Evolutionary conservation across 345 rosid genomes (phyloP).

Genomic region (Erysimum cheiranthoides): DNA sequence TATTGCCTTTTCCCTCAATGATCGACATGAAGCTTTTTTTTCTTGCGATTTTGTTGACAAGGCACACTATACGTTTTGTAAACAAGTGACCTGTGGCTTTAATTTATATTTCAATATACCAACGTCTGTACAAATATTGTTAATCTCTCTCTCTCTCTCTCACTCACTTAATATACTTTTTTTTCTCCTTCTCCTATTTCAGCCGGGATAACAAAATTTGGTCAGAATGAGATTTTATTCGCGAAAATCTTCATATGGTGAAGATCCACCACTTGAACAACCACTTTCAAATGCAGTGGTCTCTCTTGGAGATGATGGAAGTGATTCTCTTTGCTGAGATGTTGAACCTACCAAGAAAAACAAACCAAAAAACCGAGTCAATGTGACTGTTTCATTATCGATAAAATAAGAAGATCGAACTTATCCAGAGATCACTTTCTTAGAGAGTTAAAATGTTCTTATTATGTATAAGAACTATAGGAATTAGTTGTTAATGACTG

Average conservation of each 20-base stretch:
- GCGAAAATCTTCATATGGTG: constrained; percentile 80
- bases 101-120: constrained; percentile 39
- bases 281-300: constrained; percentile 70
- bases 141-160: constrained; percentile 16
- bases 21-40: too few species aligned
- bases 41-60: background rate
- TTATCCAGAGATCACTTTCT: too few species aligned
- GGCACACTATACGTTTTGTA: background rate
- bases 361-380: constrained; percentile 24
- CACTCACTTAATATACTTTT: background rate
- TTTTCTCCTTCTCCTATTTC: constrained; percentile 11
- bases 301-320: constrained; percentile 85
- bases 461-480: background rate
- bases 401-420: too few species aligned
- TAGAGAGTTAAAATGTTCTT: too few species aligned
- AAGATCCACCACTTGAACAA: constrained; percentile 76
- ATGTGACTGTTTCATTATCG: background rate
- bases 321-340: constrained; percentile 73
- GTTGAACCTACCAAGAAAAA: constrained; percentile 64
- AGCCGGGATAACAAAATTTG: constrained; percentile 34
- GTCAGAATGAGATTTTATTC: constrained; percentile 42
- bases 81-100: constrained; percentile 28
- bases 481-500: background rate
- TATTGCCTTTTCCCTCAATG: too few species aligned
- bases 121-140: constrained; percentile 42